A percentile compares a stretch with the other conserved stretches of the same genome.
Conservation (phyloP, 495 filamentous ascomycete genomes). For the Hyaloscypha hepaticicola region DNA sequence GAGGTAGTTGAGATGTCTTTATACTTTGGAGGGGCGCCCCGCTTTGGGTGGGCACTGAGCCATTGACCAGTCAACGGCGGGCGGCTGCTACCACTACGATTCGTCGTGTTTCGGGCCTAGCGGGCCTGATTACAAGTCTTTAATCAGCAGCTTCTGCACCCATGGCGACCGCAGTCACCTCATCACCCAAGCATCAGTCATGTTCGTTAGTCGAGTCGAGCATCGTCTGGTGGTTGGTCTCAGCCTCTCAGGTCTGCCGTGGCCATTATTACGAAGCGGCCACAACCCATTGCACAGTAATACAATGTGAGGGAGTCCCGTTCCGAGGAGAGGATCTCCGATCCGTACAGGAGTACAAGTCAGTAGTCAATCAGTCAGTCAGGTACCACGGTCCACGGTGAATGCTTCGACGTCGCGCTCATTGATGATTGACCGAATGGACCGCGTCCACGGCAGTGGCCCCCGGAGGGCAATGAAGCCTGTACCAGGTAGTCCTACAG, state of each 20-base stretch:
- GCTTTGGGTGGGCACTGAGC: neutral
- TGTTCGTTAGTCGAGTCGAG: neutral
- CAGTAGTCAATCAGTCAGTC: no score
- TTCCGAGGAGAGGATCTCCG: no score
- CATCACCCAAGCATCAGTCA: constrained; percentile 22
- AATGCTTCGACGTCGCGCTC: no score
- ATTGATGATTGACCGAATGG: no score
- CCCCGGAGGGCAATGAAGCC: no score
- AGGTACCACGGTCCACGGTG: no score
- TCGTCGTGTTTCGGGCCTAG: neutral
- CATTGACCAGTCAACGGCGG: neutral
- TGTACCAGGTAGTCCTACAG: no score
- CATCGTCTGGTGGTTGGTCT: neutral
- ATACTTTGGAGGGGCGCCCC: neutral
- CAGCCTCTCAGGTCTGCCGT: neutral
- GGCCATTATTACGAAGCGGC: neutral
- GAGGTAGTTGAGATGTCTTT: neutral
- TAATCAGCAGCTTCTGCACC: constrained; percentile 2
- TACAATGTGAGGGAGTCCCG: neutral
- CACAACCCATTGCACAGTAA: neutral
- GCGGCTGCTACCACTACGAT: neutral
- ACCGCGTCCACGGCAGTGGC: no score
- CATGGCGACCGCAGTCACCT: neutral
- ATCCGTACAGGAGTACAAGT: no score
- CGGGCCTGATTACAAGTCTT: neutral